These are phyloP conservation scores for Colletotrichum endophyticum DNA, from an alignment of 2,329 filamentous ascomycete species.

Conservation along the genomic window DNA sequence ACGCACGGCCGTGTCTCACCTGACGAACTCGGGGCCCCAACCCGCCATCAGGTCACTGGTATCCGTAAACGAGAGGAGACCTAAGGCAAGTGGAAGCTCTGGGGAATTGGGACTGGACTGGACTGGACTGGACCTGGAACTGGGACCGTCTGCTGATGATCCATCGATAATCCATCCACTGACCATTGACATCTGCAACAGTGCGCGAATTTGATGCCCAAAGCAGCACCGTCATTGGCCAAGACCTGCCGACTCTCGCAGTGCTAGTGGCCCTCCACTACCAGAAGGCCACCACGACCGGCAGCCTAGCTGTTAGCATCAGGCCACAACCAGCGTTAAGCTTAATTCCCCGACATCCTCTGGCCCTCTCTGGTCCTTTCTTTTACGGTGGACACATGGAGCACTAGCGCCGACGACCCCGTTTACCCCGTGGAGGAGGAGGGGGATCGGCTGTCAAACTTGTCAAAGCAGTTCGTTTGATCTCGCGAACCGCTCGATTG, in stretches of 20 bases:
- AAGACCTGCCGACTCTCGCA: neutral
- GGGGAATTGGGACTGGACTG: neutral
- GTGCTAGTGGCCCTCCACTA: neutral
- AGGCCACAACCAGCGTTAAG: slow-evolving; percentile 8
- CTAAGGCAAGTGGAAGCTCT: neutral
- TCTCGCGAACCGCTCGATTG: neutral
- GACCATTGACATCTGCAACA: neutral
- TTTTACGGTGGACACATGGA: slow-evolving; percentile 5
- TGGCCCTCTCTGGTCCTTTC: neutral
- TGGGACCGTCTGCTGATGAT: neutral
- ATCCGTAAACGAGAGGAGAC: neutral
- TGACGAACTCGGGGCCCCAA: neutral
- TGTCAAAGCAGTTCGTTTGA: slow-evolving; percentile 15
- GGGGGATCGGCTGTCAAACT: neutral
- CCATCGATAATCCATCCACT: neutral
- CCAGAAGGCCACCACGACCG: neutral
- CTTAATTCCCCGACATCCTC: slow-evolving; percentile 13
- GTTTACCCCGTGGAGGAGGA: neutral
- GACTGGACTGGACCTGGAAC: neutral
- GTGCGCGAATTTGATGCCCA: neutral
- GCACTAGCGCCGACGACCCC: neutral
- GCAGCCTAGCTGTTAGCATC: neutral
- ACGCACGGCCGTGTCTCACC: neutral
- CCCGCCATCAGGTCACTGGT: neutral
- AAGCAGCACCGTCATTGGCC: neutral